phyloP scores from a whole-genome alignment of 768 basidiomycete genomes.

The Tricholoma sp. region DNA sequence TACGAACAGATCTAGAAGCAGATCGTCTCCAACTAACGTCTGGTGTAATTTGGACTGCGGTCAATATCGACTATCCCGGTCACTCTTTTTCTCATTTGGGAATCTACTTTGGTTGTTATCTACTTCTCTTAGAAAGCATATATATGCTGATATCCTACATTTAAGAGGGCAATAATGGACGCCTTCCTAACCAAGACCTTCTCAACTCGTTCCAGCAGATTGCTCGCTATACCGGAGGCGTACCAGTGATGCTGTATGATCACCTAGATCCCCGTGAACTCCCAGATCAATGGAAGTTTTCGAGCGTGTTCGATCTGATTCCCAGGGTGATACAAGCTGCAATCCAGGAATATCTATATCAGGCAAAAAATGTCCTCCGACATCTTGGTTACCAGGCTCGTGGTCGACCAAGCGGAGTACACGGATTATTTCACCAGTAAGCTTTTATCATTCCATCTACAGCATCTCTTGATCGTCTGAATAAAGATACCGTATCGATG shows the following conservation, averaged over 20 bases:
- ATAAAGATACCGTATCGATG: constrained; percentile 88
- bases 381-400: constrained; percentile 73
- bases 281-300: constrained; percentile 16
- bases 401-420: constrained; percentile 82
- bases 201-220: constrained; percentile 78
- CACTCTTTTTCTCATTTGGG: constrained; percentile 97
- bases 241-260: constrained; percentile 81
- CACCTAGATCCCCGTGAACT: constrained; percentile 51
- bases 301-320: constrained; percentile 37
- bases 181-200: constrained; percentile 93
- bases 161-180: constrained; percentile 91
- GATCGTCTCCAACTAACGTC: constrained; percentile 62
- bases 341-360: constrained; percentile 48
- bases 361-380: constrained; percentile 61
- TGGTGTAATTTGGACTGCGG: constrained; percentile 92
- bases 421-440: constrained; percentile 86
- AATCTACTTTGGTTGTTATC: constrained; percentile 69
- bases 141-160: neutral
- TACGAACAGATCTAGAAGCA: constrained; percentile 52
- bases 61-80: constrained; percentile 93
- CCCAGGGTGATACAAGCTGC: constrained; percentile 38
- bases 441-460: neutral
- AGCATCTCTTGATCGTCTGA: neutral
- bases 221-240: constrained; percentile 64
- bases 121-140: neutral